Evolutionary conservation across 192 early-diverging fungal genomes (phyloP).

Genomic region (Dissophora ornata): DNA sequence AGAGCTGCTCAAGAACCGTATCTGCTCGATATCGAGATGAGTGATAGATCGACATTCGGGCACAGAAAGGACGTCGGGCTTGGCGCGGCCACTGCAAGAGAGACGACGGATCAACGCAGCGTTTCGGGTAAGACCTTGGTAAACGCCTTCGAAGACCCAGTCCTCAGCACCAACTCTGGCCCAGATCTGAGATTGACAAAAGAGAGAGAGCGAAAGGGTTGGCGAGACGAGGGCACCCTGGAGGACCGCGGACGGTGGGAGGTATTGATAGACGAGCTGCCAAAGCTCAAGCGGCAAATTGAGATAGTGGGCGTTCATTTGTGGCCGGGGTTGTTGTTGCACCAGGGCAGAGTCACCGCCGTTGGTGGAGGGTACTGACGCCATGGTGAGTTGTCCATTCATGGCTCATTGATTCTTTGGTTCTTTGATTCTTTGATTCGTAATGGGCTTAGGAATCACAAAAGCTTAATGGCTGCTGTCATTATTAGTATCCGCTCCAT

Average conservation of each 20-base stretch:
- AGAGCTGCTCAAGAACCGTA: constrained; percentile 25
- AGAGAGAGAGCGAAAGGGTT: constrained; percentile 17
- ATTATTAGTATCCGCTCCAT: no score
- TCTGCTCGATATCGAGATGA: constrained; percentile 29
- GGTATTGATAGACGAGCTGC: constrained; percentile 20
- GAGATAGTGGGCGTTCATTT: not conserved
- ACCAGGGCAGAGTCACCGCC: not conserved
- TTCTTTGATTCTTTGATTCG: no score
- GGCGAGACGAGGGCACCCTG: constrained; percentile 33
- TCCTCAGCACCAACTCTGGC: constrained; percentile 20
- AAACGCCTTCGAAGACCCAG: constrained; percentile 27
- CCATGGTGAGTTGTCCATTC: no score
- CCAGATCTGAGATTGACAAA: constrained; percentile 44
- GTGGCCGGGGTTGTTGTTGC: not conserved
- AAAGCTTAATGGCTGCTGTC: no score
- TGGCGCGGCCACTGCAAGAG: constrained; percentile 9
- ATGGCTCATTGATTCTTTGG: no score
- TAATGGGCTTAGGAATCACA: no score
- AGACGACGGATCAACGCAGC: constrained; percentile 10
- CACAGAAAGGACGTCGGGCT: constrained; percentile 10
- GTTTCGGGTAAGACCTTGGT: constrained; percentile 23
- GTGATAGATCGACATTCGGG: constrained; percentile 18
- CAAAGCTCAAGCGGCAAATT: constrained; percentile 32
- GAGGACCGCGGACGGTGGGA: constrained; percentile 16
- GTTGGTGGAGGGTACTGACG: no score